Evolutionary conservation across 306 rosid species (phyloP).

Genomic region (Quercus parvula): DNA sequence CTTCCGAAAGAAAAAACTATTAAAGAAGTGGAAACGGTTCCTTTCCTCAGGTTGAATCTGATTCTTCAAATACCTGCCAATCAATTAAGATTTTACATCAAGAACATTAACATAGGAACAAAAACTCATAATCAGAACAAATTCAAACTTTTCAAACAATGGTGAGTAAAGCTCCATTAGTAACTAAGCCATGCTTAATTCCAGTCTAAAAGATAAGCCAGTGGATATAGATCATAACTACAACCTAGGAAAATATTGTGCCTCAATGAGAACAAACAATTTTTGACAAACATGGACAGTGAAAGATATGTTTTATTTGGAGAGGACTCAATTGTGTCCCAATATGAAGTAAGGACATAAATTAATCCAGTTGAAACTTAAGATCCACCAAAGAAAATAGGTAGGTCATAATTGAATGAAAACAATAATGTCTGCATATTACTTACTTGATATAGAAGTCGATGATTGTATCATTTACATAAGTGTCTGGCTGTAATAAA

Average conservation of each 20-base stretch:
- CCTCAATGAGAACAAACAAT: neutral
- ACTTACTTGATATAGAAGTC: constrained; percentile 95
- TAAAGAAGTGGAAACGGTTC: constrained; percentile 79
- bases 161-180: neutral
- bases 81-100: neutral
- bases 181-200: neutral
- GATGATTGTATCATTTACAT: constrained; percentile 82
- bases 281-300: neutral
- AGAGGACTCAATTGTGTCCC: too few species aligned
- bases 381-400: neutral
- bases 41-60: constrained; percentile 66
- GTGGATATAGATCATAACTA: neutral
- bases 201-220: neutral
- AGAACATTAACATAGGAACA: neutral
- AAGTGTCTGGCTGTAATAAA: constrained; percentile 91
- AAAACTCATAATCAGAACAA: neutral
- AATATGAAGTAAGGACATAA: neutral
- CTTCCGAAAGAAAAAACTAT: constrained; percentile 96
- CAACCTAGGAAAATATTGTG: neutral
- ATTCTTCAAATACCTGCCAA: constrained; percentile 75
- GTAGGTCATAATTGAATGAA: constrained; percentile 5
- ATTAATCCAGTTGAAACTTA: neutral
- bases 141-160: neutral
- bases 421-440: neutral
- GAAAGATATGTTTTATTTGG: too few species aligned